These are phyloP conservation scores for Apophysomyces variabilis DNA, from an alignment of 371 early-diverging fungal species.

Conservation along the genomic window DNA sequence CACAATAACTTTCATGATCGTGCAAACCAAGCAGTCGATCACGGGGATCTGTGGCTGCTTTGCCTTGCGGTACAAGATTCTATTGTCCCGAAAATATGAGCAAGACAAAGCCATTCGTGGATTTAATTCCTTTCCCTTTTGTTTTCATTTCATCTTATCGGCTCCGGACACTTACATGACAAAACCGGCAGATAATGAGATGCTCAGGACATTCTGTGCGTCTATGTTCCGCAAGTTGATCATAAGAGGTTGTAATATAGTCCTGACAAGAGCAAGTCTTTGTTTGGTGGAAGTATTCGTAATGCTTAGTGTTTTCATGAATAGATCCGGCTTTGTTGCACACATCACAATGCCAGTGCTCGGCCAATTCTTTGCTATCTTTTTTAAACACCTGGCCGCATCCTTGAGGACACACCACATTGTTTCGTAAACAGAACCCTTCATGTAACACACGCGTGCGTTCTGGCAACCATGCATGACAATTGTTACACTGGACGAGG, in stretches of 20 bases:
- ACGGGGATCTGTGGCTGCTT: constrained; percentile 55
- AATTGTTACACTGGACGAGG: constrained; percentile 70
- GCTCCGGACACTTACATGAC: constrained; percentile 55
- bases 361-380: constrained; percentile 56
- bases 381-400: constrained; percentile 76
- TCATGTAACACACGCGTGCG: constrained; percentile 68
- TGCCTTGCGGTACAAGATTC: constrained; percentile 73
- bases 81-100: neutral
- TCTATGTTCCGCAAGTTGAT: constrained; percentile 70
- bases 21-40: constrained; percentile 72
- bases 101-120: constrained; percentile 14
- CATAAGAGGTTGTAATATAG: constrained; percentile 40
- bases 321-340: constrained; percentile 65
- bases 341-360: constrained; percentile 85
- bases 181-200: constrained; percentile 83
- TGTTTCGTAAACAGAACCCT: constrained; percentile 82
- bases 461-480: constrained; percentile 70
- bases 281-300: constrained; percentile 62
- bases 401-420: constrained; percentile 62
- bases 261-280: constrained; percentile 65
- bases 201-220: constrained; percentile 71
- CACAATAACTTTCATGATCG: constrained; percentile 87
- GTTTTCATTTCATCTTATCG: neutral
- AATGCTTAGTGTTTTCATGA: constrained; percentile 68
- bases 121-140: neutral